A percentile compares a stretch with the other conserved stretches of the same genome.
Evolutionary conservation across 2,329 filamentous ascomycete genomes (phyloP).

Genomic region (Bipolaris cookei): DNA sequence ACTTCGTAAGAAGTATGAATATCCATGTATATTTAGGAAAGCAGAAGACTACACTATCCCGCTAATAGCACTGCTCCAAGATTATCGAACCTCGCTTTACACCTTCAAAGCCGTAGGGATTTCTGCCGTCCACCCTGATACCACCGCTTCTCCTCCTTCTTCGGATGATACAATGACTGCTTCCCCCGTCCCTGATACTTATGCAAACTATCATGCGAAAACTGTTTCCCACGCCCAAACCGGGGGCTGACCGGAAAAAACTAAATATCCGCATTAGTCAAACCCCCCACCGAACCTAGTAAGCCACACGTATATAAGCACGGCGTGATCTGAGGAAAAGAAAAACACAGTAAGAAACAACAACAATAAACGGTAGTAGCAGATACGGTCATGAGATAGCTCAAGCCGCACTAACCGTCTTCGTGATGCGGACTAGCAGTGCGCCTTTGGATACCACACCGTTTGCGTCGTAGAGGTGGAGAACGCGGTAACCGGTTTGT

Average conservation of each 20-base stretch:
- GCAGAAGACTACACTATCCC: no score
- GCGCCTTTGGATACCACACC: constrained; percentile 71
- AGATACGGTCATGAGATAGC: constrained; percentile 5
- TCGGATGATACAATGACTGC: background rate
- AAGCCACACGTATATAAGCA: background rate
- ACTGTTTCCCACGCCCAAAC: constrained; percentile 7
- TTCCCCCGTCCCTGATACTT: background rate
- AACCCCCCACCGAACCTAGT: background rate
- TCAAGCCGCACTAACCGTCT: constrained; percentile 52
- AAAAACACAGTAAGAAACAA: background rate
- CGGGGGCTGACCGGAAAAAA: constrained; percentile 19
- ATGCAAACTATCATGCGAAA: constrained; percentile 3
- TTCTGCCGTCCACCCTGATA: background rate
- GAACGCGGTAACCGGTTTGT: constrained; percentile 74
- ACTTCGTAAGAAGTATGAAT: no score
- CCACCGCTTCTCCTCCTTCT: background rate
- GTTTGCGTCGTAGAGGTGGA: constrained; percentile 74
- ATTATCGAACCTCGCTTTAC: background rate
- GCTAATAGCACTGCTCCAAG: no score
- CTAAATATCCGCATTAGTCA: constrained; percentile 15
- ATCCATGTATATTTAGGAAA: no score
- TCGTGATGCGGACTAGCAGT: constrained; percentile 76
- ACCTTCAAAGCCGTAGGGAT: background rate
- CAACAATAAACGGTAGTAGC: background rate
- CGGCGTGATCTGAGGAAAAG: no score